These are phyloP conservation scores for Plasmodium fragile DNA, from an alignment of 169 alveolate genomes.

Conservation along the genomic window DNA sequence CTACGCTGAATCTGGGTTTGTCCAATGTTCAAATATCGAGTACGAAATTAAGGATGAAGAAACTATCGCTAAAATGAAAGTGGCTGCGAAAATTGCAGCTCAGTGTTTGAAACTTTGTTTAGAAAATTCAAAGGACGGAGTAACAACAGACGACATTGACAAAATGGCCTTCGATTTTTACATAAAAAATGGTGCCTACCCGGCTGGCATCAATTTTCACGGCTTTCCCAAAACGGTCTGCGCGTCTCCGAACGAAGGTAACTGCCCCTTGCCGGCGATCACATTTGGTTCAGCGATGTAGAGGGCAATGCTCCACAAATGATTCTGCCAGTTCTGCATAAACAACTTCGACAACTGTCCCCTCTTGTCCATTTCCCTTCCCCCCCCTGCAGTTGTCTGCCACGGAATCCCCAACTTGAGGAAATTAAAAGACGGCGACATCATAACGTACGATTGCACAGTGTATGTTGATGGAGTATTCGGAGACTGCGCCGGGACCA, in stretches of 20 bases:
- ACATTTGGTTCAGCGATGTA: neutral
- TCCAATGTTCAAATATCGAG: conserved; percentile 9
- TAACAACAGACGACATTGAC: conserved; percentile 93
- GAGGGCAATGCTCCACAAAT: neutral
- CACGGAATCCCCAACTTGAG: conserved; percentile 95
- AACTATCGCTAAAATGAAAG: conserved; percentile 78
- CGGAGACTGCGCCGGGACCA: conserved; percentile 90
- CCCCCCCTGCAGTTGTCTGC: conserved; percentile 82
- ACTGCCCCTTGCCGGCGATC: neutral
- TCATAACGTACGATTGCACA: conserved; percentile 93
- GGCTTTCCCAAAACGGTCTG: conserved; percentile 95
- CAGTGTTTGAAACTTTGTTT: conserved; percentile 82
- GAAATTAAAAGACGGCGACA: conserved; percentile 91
- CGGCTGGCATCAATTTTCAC: conserved; percentile 94
- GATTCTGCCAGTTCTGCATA: neutral
- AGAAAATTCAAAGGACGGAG: conserved; percentile 84
- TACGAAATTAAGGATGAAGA: conserved; percentile 82
- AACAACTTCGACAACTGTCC: neutral
- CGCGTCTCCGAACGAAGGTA: conserved; percentile 93
- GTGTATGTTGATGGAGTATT: conserved; percentile 92
- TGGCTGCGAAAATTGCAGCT: conserved; percentile 83
- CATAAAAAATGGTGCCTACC: conserved; percentile 92
- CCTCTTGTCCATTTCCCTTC: conserved; percentile 16
- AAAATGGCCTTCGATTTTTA: conserved; percentile 90
- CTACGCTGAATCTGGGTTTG: conserved; percentile 78